These are phyloP conservation scores for Blastobotrys aristatus DNA, from an alignment of 1,139 yeast species.

Conservation along the genomic window DNA sequence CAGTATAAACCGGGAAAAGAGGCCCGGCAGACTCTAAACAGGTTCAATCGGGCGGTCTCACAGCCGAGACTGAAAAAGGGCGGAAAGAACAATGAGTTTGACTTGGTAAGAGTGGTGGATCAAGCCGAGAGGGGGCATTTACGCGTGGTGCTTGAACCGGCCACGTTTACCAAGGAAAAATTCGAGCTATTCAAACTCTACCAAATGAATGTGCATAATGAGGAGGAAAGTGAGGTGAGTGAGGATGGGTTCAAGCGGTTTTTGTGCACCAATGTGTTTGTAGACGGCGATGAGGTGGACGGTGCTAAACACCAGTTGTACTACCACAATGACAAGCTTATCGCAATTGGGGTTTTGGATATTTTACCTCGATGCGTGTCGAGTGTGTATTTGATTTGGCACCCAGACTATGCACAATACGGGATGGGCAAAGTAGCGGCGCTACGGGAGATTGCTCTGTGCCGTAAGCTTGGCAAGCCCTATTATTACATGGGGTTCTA, in stretches of 20 bases:
- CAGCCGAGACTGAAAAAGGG: constrained; percentile 15
- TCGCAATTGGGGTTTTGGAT: constrained; percentile 77
- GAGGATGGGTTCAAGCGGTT: constrained; percentile 53
- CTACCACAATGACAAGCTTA: constrained; percentile 54
- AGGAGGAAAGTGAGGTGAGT: constrained; percentile 45
- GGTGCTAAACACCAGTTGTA: constrained; percentile 74
- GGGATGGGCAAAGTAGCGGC: constrained; percentile 80
- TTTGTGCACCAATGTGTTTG: constrained; percentile 62
- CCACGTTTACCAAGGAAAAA: constrained; percentile 54
- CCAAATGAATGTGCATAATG: constrained; percentile 65
- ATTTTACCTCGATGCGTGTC: constrained; percentile 72
- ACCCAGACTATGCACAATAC: constrained; percentile 66
- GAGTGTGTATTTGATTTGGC: constrained; percentile 85
- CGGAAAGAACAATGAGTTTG: constrained; percentile 27
- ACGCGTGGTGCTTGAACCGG: constrained; percentile 49
- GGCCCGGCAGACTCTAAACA: constrained; percentile 58
- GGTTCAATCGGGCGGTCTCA: constrained; percentile 49
- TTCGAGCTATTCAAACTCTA: constrained; percentile 62
- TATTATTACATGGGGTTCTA: constrained; percentile 70
- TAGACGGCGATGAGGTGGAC: constrained; percentile 22
- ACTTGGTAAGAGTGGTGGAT: constrained; percentile 29
- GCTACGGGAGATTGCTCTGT: constrained; percentile 58
- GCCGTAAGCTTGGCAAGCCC: constrained; percentile 36
- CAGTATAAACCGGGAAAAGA: constrained; percentile 54
- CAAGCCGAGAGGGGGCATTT: constrained; percentile 33